Evolutionary conservation across 73 alveolate genomes (phyloP), one percentile per base, ranked within the genome.

Genomic region (Breviolum minutum): DNA sequence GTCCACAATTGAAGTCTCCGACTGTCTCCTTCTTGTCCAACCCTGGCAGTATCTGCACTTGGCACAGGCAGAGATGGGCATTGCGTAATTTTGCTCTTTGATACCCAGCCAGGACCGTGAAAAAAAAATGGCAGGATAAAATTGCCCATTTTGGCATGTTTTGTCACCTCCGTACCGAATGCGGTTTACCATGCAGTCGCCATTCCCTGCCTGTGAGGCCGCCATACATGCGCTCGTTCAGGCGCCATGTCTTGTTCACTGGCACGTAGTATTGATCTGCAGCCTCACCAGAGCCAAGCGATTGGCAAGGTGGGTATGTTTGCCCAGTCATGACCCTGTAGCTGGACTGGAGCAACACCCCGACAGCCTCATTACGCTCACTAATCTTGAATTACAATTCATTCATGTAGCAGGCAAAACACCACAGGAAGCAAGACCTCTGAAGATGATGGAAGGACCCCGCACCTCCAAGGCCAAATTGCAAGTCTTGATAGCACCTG

Each of bases 211-310:
- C 99, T 99, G 99, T 99, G 24, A 99, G 99, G 61, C 99, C 99
- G 17, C 99, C 99, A 98, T 99, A 99, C 99, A 99, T 99, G 99
- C 99, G 99, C 96, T 99, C 99, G 96, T 99, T 99, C 79, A 99
- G 99, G 88, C 99, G 99, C 99, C 99, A 99, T 77, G 99, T 99
- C 99, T 99, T 99, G 95, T 63, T 95, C 91, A 99, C 99, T 7
- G 99, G 99, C 70, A 99, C 99, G 85, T 99, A 99, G 99, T 99
- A 99, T 95, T 99, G 99, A 71, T 99, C 99, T 9, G 99, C 99
- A 79, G 95, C 95, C 95, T 87, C 29, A 26, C 17, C 30, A 3
- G 26, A 71, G 81, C 62, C 79, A 69, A 16, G 19, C 27, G 79
- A 69, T 1, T 19, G 26, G 79, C 27, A 16, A 16, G 26, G 5